Base-by-base conservation (phyloP, 2,329 filamentous ascomycete genomes). In the Exophiala calicioides region DNA sequence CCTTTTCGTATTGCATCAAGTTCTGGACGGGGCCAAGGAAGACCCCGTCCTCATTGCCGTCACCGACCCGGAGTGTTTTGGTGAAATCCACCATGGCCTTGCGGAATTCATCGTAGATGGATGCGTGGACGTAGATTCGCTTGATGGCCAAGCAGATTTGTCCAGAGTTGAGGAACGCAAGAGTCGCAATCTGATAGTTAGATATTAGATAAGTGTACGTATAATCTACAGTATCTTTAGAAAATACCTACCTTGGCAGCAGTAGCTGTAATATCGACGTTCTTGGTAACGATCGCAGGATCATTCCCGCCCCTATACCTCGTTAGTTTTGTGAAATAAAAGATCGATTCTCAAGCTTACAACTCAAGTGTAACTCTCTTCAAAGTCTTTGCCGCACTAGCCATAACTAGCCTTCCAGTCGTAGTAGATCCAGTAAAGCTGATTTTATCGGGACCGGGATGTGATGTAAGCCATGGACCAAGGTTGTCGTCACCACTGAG, bases 21-120 rank as follows among this genome's bases (percentile, higher is more conserved):
- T 86, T 86, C 52, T 84, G 81, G 3, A 86, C 65, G 0, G 84
- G 84, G 1, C 82, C 84, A 1, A 83, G 76, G 50, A 78, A 68
- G 15, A 70, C 68, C 3, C 67, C 71, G 8, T 70, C 68, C 41
- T 67, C 62, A 10, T 59, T 61, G 44, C 64, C 61, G 68, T 62
- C 57, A 18, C 62, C 59, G 16, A 58, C 47, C 36, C 60, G 62
- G 36, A 61, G 44, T 7, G 48, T 53, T 46, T 63, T 62, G 44
- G 61, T 65, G 36, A 61, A 59, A 39, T 68, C 70, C 45, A 72
- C 75, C 68, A 76, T 69, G 30, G 68, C 71, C 41, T 69, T 58
- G 3, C 71, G 58, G 61, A 80, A 80, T 23, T 65, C 57, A 32
- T 72, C 64, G 62, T 77, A 78, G 61, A 80, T 78, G 40, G 66